Evolutionary conservation across 441 rosid genomes (phyloP).

Genomic region (Sinapis alba): DNA sequence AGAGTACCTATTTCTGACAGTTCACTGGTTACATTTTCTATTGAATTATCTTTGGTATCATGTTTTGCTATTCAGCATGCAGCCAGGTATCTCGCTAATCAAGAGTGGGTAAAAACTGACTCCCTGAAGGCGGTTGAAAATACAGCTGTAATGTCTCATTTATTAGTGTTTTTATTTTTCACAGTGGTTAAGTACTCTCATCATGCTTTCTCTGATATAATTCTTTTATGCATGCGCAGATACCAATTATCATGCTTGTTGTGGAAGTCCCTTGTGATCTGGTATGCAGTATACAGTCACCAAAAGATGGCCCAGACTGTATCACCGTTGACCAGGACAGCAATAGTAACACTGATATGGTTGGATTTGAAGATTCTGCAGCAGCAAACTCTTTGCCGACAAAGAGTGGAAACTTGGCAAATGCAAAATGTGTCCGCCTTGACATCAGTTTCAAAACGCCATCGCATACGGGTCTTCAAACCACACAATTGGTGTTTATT

Average conservation of each 20-base stretch:
- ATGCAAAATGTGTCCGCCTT: constrained; percentile 76
- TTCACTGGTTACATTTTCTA: neutral
- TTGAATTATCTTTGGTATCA: constrained; percentile 10
- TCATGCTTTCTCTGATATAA: constrained; percentile 39
- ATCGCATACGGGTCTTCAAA: constrained; percentile 96
- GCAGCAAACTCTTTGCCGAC: constrained; percentile 49
- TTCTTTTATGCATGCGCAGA: constrained; percentile 49
- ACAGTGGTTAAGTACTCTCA: constrained; percentile 29
- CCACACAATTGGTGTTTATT: constrained; percentile 80
- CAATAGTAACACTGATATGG: constrained; percentile 48
- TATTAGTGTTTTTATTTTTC: constrained; percentile 22
- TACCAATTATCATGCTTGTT: constrained; percentile 95
- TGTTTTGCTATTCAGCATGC: constrained; percentile 76
- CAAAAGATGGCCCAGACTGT: constrained; percentile 56
- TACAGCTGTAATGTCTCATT: constrained; percentile 79
- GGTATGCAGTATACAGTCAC: constrained; percentile 65
- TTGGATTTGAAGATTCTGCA: constrained; percentile 56
- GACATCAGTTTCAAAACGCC: constrained; percentile 96
- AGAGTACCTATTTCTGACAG: constrained; percentile 16
- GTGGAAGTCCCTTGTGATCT: constrained; percentile 95
- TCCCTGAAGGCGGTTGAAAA: constrained; percentile 97
- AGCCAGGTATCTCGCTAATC: constrained; percentile 97
- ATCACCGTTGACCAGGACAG: constrained; percentile 50
- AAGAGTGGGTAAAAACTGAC: constrained; percentile 99
- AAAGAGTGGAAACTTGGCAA: constrained; percentile 45